Evolutionary conservation across 2,329 filamentous ascomycete species (phyloP), one percentile per base, ranked within the genome.

Genomic region (Shiraia bambusicola): DNA sequence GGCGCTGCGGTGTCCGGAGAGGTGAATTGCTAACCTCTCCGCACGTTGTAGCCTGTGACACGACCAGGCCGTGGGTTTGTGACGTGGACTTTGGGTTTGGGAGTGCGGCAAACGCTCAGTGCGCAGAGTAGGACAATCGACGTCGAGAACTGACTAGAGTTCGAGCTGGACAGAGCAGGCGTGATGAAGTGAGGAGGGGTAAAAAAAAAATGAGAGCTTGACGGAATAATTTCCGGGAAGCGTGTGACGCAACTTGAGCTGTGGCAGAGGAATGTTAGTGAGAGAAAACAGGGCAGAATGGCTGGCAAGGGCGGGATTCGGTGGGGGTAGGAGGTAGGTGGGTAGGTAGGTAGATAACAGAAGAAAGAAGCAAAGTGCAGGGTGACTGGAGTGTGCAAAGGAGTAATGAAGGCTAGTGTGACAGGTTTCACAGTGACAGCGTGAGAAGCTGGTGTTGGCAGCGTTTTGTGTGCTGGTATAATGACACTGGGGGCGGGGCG

Each of bases 1-100:
- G 48, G 45, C 35, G 49, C 52, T 55, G 50, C 25, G 58, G 36
- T 65, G 65, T 68, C 65, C 67, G 68, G 68, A 71, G 67, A 71
- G 67, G 68, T 63, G 51, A 50, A 58, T 41, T 55, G 35, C 45
- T 50, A 50, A 66, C 67, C 68, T 69, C 68, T 61, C 68, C 68
- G 68, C 65, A 71, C 68, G 58, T 49, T 44, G 47, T 46, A 28
- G 26, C 37, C 42, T 40, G 45, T 49, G 43, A 44, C 45, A 42
- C 47, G 36, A 57, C 51, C 53, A 62, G 47, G 50, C 38, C 34
- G 44, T 35, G 42, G 43, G 38, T 45, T 34, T 43, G 37, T 36
- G 40, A 44, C 33, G 13, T 33, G 34, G 34, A 3, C 14, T 37
- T 11, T 14, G 24, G 3, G 28, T 26, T 13, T 6, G 34, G 25